These are phyloP conservation scores for Nannochloropsis oceanica DNA, from an alignment of 108 stramenopile species.

Conservation along the genomic window DNA sequence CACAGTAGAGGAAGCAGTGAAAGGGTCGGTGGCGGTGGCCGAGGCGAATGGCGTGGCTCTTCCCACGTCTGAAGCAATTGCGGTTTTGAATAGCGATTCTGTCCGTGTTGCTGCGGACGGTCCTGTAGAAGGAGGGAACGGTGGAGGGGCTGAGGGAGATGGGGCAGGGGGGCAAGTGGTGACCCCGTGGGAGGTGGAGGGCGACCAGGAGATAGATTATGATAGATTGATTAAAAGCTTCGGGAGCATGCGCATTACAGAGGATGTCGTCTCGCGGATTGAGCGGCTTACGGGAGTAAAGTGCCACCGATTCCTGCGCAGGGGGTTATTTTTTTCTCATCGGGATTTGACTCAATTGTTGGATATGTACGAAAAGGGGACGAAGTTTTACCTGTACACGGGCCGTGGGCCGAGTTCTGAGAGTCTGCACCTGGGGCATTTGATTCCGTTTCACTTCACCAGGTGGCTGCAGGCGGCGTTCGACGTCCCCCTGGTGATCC, in stretches of 20 bases:
- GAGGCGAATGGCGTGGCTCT: neutral
- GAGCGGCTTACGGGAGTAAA: conserved; percentile 53
- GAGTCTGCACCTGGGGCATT: conserved; percentile 93
- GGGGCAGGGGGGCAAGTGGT: conserved; percentile 5
- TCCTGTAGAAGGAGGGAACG: neutral
- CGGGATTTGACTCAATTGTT: conserved; percentile 71
- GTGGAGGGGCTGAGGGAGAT: neutral
- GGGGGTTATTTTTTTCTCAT: conserved; percentile 96
- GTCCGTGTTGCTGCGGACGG: conserved; percentile 1
- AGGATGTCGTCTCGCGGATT: conserved; percentile 54
- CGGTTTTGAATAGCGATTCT: neutral
- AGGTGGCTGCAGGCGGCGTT: conserved; percentile 91
- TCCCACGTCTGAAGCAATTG: conserved; percentile 8
- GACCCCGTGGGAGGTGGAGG: conserved; percentile 48
- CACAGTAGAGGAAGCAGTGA: neutral
- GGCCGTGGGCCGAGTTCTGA: conserved; percentile 85
- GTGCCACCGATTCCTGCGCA: conserved; percentile 78
- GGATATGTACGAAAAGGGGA: conserved; percentile 47
- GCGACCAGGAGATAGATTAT: conserved; percentile 88
- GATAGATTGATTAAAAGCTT: conserved; percentile 78
- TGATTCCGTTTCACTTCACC: conserved; percentile 94
- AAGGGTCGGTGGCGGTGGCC: neutral
- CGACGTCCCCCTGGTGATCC: conserved; percentile 86
- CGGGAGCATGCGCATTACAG: conserved; percentile 65
- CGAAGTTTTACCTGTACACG: conserved; percentile 91